These are phyloP conservation scores for Tuctoria greenei DNA, from an alignment of 176 grass and related monocot species.

Conservation along the genomic window DNA sequence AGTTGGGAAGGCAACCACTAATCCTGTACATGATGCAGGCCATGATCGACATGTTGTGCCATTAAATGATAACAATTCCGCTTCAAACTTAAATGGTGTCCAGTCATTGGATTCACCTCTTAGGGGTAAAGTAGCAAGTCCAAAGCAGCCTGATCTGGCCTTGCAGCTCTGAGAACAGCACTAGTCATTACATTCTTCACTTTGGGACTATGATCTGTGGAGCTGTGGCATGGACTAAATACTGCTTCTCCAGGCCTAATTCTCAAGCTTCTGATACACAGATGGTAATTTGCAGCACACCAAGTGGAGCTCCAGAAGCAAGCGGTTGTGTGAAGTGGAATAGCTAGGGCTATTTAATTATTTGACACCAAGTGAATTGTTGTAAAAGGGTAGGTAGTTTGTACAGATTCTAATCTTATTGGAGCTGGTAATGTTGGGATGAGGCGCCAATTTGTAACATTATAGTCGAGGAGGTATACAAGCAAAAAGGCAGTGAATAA, in stretches of 20 bases:
- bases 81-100: conserved; percentile 39
- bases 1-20: conserved; percentile 14
- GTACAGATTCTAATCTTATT: conserved; percentile 63
- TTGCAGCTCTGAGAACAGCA: conserved; percentile 55
- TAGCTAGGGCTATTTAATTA: conserved; percentile 35
- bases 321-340: not conserved
- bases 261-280: not conserved
- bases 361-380: conserved; percentile 45
- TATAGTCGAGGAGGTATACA: conserved; percentile 48
- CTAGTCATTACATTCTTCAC: conserved; percentile 39
- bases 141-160: conserved; percentile 54
- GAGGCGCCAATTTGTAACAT: conserved; percentile 49
- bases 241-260: conserved; percentile 7
- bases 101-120: conserved; percentile 36
- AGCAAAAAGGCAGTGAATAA: conserved; percentile 36
- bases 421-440: conserved; percentile 42
- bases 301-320: not conserved
- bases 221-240: conserved; percentile 20
- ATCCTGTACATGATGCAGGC: conserved; percentile 23
- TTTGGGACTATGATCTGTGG: conserved; percentile 8
- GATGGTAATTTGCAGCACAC: not conserved
- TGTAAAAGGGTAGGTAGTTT: conserved; percentile 58
- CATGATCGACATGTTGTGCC: conserved; percentile 12
- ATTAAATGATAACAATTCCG: conserved; percentile 2
- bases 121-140: conserved; percentile 39